phyloP scores from a whole-genome alignment of 1,139 yeast genomes.

The Sugiyamaella neomexicana region DNA sequence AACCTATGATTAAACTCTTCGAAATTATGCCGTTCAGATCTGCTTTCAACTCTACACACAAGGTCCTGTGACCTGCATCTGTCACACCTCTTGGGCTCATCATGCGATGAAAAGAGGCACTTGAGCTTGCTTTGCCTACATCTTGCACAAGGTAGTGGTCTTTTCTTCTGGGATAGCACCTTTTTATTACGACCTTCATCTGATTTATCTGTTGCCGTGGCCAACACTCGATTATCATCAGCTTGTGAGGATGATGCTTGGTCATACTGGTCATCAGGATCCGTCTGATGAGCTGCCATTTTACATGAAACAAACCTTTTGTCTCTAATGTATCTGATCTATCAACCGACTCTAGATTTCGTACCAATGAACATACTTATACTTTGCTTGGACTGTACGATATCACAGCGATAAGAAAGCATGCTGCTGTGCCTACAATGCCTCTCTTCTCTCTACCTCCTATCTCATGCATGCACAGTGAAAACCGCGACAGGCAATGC shows the following conservation, averaged over 20 bases:
- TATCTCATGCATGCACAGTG: background rate
- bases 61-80: constrained; percentile 27
- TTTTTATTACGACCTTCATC: constrained; percentile 4
- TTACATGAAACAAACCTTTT: too few species aligned
- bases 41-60: constrained; percentile 28
- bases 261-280: too few species aligned
- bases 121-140: constrained; percentile 31
- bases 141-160: constrained; percentile 30
- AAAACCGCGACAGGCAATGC: background rate
- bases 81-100: constrained; percentile 30
- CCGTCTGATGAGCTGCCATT: too few species aligned
- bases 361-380: too few species aligned
- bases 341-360: too few species aligned
- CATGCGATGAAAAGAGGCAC: constrained; percentile 26
- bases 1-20: constrained; percentile 27
- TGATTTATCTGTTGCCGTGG: too few species aligned
- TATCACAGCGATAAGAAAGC: background rate
- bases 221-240: too few species aligned
- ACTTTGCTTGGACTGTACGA: background rate
- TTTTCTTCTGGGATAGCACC: constrained; percentile 17
- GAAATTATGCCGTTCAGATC: constrained; percentile 24
- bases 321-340: too few species aligned
- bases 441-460: background rate
- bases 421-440: too few species aligned
- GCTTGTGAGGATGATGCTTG: too few species aligned